Conservation (phyloP, 2,329 filamentous ascomycete species). For the Monilinia vaccinii-corymbosi region DNA sequence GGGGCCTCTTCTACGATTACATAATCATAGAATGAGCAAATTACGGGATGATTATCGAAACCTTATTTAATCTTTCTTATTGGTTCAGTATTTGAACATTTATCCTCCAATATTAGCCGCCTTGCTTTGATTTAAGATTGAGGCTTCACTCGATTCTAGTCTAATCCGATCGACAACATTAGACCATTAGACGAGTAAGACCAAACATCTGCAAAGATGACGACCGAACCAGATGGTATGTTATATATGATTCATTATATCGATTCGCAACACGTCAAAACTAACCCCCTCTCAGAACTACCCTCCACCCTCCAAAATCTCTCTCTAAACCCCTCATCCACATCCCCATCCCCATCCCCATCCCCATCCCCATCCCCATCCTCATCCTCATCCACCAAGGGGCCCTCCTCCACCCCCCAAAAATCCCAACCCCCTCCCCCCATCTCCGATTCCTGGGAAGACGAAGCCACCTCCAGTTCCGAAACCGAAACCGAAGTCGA, state of each 20-base stretch:
- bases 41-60: too few species aligned
- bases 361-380: background rate
- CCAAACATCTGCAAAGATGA: background rate
- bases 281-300: conserved; percentile 19
- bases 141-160: too few species aligned
- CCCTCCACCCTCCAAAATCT: conserved; percentile 19
- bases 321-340: conserved; percentile 12
- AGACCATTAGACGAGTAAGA: background rate
- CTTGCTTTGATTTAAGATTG: too few species aligned
- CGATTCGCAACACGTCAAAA: background rate
- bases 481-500: conserved; percentile 12
- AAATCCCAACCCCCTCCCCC: conserved; percentile 30
- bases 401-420: background rate
- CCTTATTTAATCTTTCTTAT: too few species aligned
- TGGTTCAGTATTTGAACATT: too few species aligned
- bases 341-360: conserved; percentile 27
- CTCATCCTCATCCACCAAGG: too few species aligned
- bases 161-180: too few species aligned
- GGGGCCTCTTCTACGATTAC: too few species aligned
- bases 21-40: too few species aligned
- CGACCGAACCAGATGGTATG: conserved; percentile 7
- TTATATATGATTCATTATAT: background rate
- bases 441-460: conserved; percentile 71
- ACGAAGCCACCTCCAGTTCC: conserved; percentile 44
- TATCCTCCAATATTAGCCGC: too few species aligned